Percentiles rank a stretch among this genome's conserved stretches.
Conservation (phyloP, 202 grass and related monocot genomes). For the Carex arenaria region DNA sequence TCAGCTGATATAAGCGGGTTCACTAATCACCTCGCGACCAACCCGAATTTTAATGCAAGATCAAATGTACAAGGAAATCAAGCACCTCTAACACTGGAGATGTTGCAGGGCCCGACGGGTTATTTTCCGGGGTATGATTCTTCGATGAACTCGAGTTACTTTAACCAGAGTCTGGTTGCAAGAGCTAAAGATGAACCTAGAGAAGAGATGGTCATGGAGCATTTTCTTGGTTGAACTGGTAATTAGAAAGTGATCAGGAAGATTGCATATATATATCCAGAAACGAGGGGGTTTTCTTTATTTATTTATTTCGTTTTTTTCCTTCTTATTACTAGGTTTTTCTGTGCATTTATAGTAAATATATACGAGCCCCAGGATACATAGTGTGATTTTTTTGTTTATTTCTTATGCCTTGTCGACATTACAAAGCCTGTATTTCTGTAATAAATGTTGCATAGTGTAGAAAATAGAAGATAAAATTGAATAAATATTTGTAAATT, state of each 20-base stretch:
- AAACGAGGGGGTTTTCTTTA: not conserved
- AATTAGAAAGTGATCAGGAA: not conserved
- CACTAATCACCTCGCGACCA: not conserved
- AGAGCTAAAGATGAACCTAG: slow-evolving; percentile 65
- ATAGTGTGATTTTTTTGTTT: slow-evolving; percentile 10
- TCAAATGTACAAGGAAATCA: slow-evolving; percentile 6
- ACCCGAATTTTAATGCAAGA: not conserved
- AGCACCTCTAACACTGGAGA: slow-evolving; percentile 30
- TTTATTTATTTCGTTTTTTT: not conserved
- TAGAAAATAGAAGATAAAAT: not conserved
- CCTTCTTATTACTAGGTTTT: not conserved
- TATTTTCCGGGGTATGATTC: slow-evolving; percentile 18
- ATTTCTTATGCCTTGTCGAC: not conserved
- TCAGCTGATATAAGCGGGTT: slow-evolving; percentile 10
- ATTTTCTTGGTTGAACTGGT: slow-evolving; percentile 21
- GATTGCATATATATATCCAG: not conserved
- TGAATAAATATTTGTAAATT: not conserved
- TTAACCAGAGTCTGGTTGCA: slow-evolving; percentile 20
- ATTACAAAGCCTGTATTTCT: not conserved
- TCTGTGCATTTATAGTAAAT: not conserved
- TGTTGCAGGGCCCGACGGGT: slow-evolving; percentile 23
- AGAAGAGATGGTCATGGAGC: slow-evolving; percentile 64
- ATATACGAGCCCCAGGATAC: not conserved
- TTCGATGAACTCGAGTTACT: slow-evolving; percentile 3
- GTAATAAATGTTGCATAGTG: not conserved